A percentile compares a stretch with the other conserved stretches of the same genome.
phyloP scores from a whole-genome alignment of 192 early-diverging fungal genomes.

The Phycomyces blakesleeanus region DNA sequence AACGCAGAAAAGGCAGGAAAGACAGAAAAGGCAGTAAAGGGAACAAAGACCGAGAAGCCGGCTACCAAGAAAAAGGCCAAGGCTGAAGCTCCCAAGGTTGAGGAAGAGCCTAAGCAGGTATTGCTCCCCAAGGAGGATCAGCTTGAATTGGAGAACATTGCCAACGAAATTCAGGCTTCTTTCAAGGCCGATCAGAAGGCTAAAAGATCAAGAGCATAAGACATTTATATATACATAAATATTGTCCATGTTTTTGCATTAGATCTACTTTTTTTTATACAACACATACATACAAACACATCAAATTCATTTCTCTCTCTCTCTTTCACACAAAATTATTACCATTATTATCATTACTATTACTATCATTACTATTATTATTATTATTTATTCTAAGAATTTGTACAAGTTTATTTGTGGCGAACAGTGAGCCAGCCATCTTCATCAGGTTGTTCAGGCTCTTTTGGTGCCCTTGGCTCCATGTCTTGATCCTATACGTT shows the following conservation, averaged over 20 bases:
- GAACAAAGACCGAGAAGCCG: not conserved
- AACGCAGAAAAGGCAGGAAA: not conserved
- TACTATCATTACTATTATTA: not conserved
- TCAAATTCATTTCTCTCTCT: not conserved
- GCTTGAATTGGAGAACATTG: conserved; percentile 18
- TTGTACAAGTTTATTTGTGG: not conserved
- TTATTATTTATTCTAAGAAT: not conserved
- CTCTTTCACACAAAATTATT: not conserved
- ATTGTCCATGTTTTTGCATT: not conserved
- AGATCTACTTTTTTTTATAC: not conserved
- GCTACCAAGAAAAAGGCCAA: conserved; percentile 11
- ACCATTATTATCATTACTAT: not conserved
- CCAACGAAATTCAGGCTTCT: conserved; percentile 5
- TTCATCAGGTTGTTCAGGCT: not conserved
- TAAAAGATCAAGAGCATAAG: conserved; percentile 2
- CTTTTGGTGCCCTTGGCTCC: not conserved
- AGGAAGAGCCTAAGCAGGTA: conserved; percentile 2
- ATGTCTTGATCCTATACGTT: not conserved
- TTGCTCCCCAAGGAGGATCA: conserved; percentile 16
- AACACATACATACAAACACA: no score
- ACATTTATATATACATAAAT: conserved; percentile 1
- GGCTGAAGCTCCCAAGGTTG: not conserved
- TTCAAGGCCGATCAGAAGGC: not conserved
- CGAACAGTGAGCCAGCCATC: not conserved
- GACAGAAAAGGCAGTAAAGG: not conserved